These are phyloP conservation scores for Ophiostoma angusticollis DNA, from an alignment of 2,329 filamentous ascomycete genomes.

Conservation along the genomic window DNA sequence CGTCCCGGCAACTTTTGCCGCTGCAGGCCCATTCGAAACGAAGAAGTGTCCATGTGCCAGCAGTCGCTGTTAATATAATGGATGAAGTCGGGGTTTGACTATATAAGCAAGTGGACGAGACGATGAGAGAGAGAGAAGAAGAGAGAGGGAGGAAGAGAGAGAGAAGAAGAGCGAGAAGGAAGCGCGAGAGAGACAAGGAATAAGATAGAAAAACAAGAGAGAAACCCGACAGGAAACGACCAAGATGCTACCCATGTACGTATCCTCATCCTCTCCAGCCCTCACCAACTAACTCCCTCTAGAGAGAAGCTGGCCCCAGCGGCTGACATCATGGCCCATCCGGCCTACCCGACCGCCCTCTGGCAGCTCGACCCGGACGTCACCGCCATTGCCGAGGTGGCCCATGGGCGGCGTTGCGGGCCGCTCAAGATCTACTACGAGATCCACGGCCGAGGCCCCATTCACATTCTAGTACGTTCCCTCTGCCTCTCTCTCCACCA, in stretches of 20 bases:
- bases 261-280: not conserved
- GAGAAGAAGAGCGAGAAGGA: not conserved
- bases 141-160: not conserved
- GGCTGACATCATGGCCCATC: conserved; percentile 48
- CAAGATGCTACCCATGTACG: not conserved
- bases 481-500: conserved; percentile 4
- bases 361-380: conserved; percentile 58
- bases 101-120: too few species aligned
- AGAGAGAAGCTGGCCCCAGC: conserved; percentile 22
- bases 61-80: too few species aligned
- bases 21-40: too few species aligned
- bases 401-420: conserved; percentile 49
- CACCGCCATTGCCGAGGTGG: conserved; percentile 49
- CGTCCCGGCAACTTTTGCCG: too few species aligned
- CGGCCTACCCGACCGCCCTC: conserved; percentile 51
- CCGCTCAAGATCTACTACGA: conserved; percentile 67
- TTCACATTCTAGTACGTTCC: conserved; percentile 56
- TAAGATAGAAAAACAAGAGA: not conserved
- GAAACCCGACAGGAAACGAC: not conserved
- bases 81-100: too few species aligned
- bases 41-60: too few species aligned
- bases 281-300: too few species aligned
- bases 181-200: not conserved
- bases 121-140: too few species aligned
- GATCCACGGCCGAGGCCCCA: conserved; percentile 59